phyloP scores from a whole-genome alignment of 768 basidiomycete species.

The Auricularia heimuer region DNA sequence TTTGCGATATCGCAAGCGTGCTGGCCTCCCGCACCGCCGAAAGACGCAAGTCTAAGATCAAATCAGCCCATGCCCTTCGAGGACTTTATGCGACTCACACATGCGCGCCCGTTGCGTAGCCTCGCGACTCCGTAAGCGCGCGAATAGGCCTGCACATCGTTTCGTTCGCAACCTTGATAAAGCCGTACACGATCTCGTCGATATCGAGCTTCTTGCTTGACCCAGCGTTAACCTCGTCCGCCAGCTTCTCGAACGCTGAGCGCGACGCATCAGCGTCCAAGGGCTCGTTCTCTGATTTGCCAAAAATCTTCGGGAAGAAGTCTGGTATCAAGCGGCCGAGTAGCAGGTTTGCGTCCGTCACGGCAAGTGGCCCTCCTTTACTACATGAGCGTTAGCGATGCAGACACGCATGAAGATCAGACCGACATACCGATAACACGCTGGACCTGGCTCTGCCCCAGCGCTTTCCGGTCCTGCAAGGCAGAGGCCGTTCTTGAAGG shows the following conservation, averaged over 20 bases:
- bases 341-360: conserved; percentile 88
- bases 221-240: conserved; percentile 55
- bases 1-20: conserved; percentile 89
- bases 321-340: conserved; percentile 83
- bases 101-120: conserved; percentile 74
- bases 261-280: conserved; percentile 67
- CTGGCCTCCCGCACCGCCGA: conserved; percentile 86
- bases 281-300: conserved; percentile 76
- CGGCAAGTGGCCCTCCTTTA: conserved; percentile 84
- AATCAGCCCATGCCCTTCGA: conserved; percentile 8
- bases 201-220: conserved; percentile 44
- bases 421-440: conserved; percentile 63
- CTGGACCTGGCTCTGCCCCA: conserved; percentile 88
- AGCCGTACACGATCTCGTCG: conserved; percentile 89
- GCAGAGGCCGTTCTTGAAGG: conserved; percentile 86
- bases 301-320: conserved; percentile 93
- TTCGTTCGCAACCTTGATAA: conserved; percentile 68
- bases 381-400: conserved; percentile 26
- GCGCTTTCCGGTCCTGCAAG: conserved; percentile 87
- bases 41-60: conserved; percentile 30
- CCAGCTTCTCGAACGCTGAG: conserved; percentile 56
- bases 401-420: not conserved
- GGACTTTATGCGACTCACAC: conserved; percentile 27
- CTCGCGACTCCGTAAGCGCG: conserved; percentile 80
- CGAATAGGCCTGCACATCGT: conserved; percentile 94